phyloP scores from a whole-genome alignment of 176 grass and related monocot species.

The Paspalum vaginatum region DNA sequence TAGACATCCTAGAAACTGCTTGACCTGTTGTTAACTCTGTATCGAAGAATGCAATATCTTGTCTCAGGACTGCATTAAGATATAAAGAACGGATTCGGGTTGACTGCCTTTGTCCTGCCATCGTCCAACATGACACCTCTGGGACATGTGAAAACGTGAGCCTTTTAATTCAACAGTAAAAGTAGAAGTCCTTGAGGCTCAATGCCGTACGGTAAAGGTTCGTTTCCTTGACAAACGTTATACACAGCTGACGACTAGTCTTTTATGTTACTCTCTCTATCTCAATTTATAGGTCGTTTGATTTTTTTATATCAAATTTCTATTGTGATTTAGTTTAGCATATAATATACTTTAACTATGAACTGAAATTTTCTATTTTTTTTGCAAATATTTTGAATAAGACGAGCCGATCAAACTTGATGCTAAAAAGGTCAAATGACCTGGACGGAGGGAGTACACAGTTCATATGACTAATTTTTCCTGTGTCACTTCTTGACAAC shows the following conservation, averaged over 20 bases:
- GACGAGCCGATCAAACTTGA: too few species aligned
- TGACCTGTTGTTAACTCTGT: constrained; percentile 61
- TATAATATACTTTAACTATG: too few species aligned
- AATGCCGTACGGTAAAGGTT: neutral
- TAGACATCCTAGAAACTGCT: constrained; percentile 57
- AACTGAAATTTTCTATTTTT: too few species aligned
- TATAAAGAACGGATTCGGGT: constrained; percentile 56
- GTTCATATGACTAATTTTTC: neutral
- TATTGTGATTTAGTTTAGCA: too few species aligned
- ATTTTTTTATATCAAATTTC: too few species aligned
- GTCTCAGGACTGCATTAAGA: constrained; percentile 54
- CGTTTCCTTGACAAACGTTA: neutral
- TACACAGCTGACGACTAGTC: neutral
- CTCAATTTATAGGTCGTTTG: too few species aligned
- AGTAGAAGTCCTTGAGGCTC: neutral
- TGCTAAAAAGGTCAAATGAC: too few species aligned
- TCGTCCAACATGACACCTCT: constrained; percentile 70
- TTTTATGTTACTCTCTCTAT: too few species aligned
- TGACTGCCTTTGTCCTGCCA: constrained; percentile 60
- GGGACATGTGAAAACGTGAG: constrained; percentile 20
- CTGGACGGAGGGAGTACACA: too few species aligned
- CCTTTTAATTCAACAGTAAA: neutral
- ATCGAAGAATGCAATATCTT: constrained; percentile 68
- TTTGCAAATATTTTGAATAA: too few species aligned
- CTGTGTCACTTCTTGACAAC: neutral